These are phyloP conservation scores for Amaranthus palmeri DNA, from an alignment of 148 eudicot species.

Conservation along the genomic window DNA sequence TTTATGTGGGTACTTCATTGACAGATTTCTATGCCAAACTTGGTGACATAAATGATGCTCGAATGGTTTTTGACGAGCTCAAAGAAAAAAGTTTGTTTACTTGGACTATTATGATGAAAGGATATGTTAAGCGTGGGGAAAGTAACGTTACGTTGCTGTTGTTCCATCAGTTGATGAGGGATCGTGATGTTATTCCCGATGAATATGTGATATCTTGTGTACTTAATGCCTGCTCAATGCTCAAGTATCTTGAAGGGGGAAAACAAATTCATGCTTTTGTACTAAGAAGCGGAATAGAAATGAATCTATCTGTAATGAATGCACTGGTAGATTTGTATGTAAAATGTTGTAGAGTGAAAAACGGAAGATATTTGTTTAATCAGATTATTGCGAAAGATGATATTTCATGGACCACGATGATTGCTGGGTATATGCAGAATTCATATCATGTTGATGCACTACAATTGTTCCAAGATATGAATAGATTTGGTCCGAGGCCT, in stretches of 20 bases:
- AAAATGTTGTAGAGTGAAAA: conserved; percentile 50
- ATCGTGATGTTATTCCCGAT: conserved; percentile 47
- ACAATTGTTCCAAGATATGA: conserved; percentile 46
- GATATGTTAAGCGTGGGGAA: conserved; percentile 45
- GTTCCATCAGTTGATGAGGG: conserved; percentile 37
- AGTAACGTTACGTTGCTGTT: conserved; percentile 46
- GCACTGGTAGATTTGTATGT: conserved; percentile 56
- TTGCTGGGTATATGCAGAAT: conserved; percentile 72
- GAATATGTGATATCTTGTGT: conserved; percentile 51
- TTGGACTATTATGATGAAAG: conserved; percentile 57
- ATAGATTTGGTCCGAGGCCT: conserved; percentile 42
- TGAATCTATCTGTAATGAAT: conserved; percentile 49
- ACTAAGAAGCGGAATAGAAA: conserved; percentile 41
- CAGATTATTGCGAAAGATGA: conserved; percentile 42
- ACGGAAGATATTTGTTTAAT: conserved; percentile 43
- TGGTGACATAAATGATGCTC: conserved; percentile 40
- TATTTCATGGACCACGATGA: conserved; percentile 71
- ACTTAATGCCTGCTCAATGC: conserved; percentile 49
- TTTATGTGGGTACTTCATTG: conserved; percentile 56
- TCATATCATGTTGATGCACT: conserved; percentile 48
- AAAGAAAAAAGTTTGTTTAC: conserved; percentile 44
- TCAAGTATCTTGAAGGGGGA: conserved; percentile 48
- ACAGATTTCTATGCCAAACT: conserved; percentile 54
- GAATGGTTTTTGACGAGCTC: conserved; percentile 43
- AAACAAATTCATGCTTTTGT: conserved; percentile 60